Base-by-base conservation (phyloP, 495 filamentous ascomycete species). In the Aspergillus olivimuriae region DNA sequence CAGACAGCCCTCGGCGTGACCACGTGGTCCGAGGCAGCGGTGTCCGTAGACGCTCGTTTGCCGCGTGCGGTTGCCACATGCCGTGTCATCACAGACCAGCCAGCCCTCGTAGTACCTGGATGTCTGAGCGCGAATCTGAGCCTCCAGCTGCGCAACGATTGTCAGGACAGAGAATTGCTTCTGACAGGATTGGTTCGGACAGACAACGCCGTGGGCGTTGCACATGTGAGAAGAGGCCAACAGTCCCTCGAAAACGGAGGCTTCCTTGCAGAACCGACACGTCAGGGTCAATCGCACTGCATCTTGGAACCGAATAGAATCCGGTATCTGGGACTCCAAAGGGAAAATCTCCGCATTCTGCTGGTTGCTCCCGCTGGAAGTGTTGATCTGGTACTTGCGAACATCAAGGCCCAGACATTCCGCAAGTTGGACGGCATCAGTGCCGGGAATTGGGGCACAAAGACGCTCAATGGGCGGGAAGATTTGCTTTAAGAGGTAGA, bases 401-500 rank as follows among this genome's bases (percentile, higher is more conserved):
- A 83, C 77, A 61, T 98, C 92, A 19, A 98, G 82, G 23, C 92
- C 92, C 22, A 98, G 78, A 55, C 90, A 94, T 58, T 94, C 89
- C 6, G 92, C 92, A 2, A 98, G 76, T 45, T 88, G 83, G 6
- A 84, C 72, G 30, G 89, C 81, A 52, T 94, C 88, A 11, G 92
- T 98, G 34, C 92, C 91, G 22, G 81, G 79, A 47, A 98, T 95
- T 31, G 92, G 94, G 34, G 89, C 94, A 60, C 92, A 98, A 20
- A 98, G 80, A 76, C 92, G 89, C 69, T 98, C 92, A 42, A 98
- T 94, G 2, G 94, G 92, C 4, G 92, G 92, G 67, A 98, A 92
- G 41, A 98, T 95, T 60, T 98, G 92, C 70, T 98, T 98, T 65
- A 87, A 80, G 23, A 98, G 80, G 63, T 98, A 98, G 79, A 91